Evolutionary conservation across 495 filamentous ascomycete species (phyloP), one percentile per base, ranked within the genome.

Genomic region (Penicillium simplicissimum): DNA sequence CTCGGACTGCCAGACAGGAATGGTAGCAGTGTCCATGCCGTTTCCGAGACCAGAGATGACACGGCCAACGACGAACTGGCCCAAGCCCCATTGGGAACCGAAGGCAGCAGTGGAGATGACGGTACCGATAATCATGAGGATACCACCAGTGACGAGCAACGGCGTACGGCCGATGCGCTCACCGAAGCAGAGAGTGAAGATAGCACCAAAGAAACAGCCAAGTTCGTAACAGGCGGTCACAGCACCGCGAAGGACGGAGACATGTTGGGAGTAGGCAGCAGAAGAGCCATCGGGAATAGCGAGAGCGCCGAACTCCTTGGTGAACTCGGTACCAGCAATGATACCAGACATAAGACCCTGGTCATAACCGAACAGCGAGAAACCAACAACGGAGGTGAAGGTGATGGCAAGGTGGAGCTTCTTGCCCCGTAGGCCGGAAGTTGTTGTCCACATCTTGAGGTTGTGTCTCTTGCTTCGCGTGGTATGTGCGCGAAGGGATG

Each of bases 181-280:
- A 52, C 90, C 91, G 58, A 81, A 82, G 35, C 72, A 68, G 19
- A 94, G 79, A 40, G 89, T 87, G 65, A 89, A 85, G 62, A 93
- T 82, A 45, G 91, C 90, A 38, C 91, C 91, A 33, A 88, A 75
- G 51, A 94, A 78, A 73, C 91, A 93, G 23, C 79, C 91, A 28
- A 93, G 80, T 65, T 93, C 90, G 73, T 93, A 95, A 62, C 92
- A 90, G 4, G 91, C 84, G 1, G 90, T 93, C 21, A 93, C 89
- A 14, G 87, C 82, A 54, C 89, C 91, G 67, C 90, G 89, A 78
- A 91, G 87, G 1, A 88, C 88, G 10, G 87, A 79, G 65, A 90
- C 81, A 68, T 84, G 69, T 0, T 49, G 38, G 7, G 68, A 61
- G 45, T 63, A 55, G 13, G 48, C 15, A 19, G 55, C 34, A 23